Conservation (phyloP, 495 filamentous ascomycete species). For the Sphaerosporella brunnea region DNA sequence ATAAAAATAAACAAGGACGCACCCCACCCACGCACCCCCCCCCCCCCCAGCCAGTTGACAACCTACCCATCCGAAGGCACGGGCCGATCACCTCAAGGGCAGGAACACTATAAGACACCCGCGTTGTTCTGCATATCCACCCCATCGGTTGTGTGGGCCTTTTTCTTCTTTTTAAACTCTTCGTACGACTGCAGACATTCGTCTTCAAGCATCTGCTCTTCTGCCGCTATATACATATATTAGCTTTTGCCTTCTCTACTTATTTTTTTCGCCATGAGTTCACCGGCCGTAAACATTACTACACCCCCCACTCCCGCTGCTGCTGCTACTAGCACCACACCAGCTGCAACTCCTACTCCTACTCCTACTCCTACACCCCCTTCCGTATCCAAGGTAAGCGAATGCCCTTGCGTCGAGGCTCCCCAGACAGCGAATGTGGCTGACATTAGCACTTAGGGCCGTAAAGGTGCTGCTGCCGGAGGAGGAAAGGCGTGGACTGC, state of each 20-base stretch:
- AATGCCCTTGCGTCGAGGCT: neutral
- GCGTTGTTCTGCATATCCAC: too few species aligned
- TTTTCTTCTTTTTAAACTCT: too few species aligned
- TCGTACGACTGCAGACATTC: too few species aligned
- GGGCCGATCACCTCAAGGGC: neutral
- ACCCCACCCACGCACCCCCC: too few species aligned
- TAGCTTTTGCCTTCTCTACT: neutral
- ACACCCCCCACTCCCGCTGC: neutral
- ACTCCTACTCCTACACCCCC: slow-evolving; percentile 4
- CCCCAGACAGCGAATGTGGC: neutral
- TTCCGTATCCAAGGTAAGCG: slow-evolving; percentile 8
- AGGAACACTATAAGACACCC: neutral
- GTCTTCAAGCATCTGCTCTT: neutral
- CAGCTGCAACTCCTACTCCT: too few species aligned
- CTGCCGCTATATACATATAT: neutral
- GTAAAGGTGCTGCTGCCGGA: slow-evolving; percentile 48
- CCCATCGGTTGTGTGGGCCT: too few species aligned
- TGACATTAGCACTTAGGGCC: slow-evolving; percentile 22
- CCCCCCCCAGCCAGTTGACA: too few species aligned
- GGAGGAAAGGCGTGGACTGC: slow-evolving; percentile 61
- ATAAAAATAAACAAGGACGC: neutral
- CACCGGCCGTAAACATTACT: slow-evolving; percentile 6
- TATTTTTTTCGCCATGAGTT: slow-evolving; percentile 19
- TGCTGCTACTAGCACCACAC: too few species aligned
- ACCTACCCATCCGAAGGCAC: too few species aligned